Evolutionary conservation across 352 stramenopile genomes (phyloP), one percentile per base, ranked within the genome.

Genomic region (Globisporangium nunn): DNA sequence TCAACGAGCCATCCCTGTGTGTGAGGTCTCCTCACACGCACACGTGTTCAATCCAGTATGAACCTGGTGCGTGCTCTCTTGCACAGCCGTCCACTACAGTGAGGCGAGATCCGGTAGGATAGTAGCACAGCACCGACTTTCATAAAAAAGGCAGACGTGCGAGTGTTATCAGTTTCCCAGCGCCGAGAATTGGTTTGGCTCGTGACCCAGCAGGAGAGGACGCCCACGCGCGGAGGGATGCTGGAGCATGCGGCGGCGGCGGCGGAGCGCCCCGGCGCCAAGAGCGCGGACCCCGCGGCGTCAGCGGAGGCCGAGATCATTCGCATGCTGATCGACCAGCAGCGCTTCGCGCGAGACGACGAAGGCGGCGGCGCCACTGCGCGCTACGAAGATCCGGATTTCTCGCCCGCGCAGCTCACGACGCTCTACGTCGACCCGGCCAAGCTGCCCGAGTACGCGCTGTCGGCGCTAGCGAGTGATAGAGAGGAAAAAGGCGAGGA

Each of bases 371-470:
- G 8, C 17, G 30, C n/a, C 15, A 5, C 49, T 1, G 35, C 64
- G 37, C 59, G 83, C 39, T 91, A 85, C 51, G 75, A 82, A 63
- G 81, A 91, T 55, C 55, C 73, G 0, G 74, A 78, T 30, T 91
- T 91, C 54, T 63, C 72, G 0, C 65, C 72, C 5, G 33, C 56
- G 1, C 58, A 76, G 28, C 46, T 68, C 49, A 75, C 71, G 8
- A 80, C 73, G 58, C 62, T 91, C 14, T 91, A 87, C 60, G 52
- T 81, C 2, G 73, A 91, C 41, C 59, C 70, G 3, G 68, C 59
- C 11, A 83, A 86, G 63, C 65, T 72, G 1, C 78, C 80, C 3
- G 75, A 91, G 50, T 91, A 91, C 53, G 75, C 75, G 0, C n/a
- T 62, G 50, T 50, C 65, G 49, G n/a, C 69, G n/a, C 50, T 41